Evolutionary conservation across 2,329 filamentous ascomycete genomes (phyloP).

Genomic region (Cadophora sp.): DNA sequence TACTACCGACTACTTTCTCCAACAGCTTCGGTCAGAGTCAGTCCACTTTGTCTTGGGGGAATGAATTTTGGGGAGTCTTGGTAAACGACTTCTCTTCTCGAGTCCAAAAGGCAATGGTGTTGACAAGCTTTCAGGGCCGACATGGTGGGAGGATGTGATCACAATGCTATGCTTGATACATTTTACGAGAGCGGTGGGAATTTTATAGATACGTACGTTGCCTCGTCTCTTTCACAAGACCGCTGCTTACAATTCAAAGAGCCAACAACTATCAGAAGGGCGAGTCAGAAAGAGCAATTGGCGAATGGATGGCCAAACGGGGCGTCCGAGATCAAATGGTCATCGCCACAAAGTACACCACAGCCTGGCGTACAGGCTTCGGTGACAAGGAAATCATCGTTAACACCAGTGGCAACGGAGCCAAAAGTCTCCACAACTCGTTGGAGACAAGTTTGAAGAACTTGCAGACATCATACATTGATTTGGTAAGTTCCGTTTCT

Average conservation of each 20-base stretch:
- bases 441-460: constrained; percentile 23
- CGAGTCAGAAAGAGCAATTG: constrained; percentile 61
- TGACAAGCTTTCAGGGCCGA: constrained; percentile 11
- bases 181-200: constrained; percentile 64
- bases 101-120: background rate
- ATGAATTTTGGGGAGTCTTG: constrained; percentile 51
- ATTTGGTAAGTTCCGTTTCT: constrained; percentile 17
- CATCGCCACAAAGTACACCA: constrained; percentile 58
- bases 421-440: constrained; percentile 23
- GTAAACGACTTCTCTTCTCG: background rate
- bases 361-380: constrained; percentile 39
- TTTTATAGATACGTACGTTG: constrained; percentile 59
- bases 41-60: constrained; percentile 44
- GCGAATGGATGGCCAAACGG: constrained; percentile 59
- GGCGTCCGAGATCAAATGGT: constrained; percentile 58
- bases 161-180: constrained; percentile 60
- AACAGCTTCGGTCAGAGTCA: constrained; percentile 42
- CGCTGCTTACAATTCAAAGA: constrained; percentile 44
- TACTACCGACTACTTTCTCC: constrained; percentile 37
- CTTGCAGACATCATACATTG: constrained; percentile 21
- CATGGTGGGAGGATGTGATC: constrained; percentile 10
- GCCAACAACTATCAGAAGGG: constrained; percentile 62
- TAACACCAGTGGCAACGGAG: constrained; percentile 23
- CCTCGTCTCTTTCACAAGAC: background rate
- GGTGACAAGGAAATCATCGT: constrained; percentile 29